Evolutionary conservation across 73 alveolate species (phyloP), one percentile per base, ranked within the genome.

Genomic region (Durusdinium trenchii): DNA sequence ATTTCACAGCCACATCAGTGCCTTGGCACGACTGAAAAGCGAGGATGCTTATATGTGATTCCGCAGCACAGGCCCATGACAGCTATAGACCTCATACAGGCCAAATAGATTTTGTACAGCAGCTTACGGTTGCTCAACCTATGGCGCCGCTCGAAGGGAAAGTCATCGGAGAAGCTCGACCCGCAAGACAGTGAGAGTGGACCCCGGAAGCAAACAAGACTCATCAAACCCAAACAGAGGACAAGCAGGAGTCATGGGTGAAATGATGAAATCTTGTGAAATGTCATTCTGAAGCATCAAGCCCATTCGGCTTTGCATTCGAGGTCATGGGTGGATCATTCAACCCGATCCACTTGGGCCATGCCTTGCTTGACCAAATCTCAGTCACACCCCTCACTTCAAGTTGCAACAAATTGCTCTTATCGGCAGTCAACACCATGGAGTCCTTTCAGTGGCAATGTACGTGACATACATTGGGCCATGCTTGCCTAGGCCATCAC

Each of bases 271-370:
- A n/a, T n/a, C n/a, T n/a, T n/a, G n/a, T n/a, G n/a, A n/a, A n/a
- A n/a, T n/a, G n/a, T n/a, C n/a, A n/a, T n/a, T n/a, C n/a, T n/a
- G n/a, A n/a, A n/a, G n/a, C n/a, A n/a, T n/a, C n/a, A n/a, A n/a
- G n/a, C n/a, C n/a, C n/a, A n/a, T n/a, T n/a, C n/a, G n/a, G n/a
- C n/a, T n/a, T 28, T 3, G 26, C 38, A 38, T 52, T 20, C 35
- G 54, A 91, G 97, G 99, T 93, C 76, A 71, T 93, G 99, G 99
- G 99, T 30, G 99, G 99, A 30, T 93, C 99, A 40, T 93, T 93
- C 93, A 93, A 93, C 69, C 99, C 99, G 6, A 93, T 93, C 50
- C 99, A 93, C 93, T 62, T 93, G 99, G 99, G 99, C n/a, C 99
- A 93, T 38, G 99, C 99, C 38, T 52, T 93, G 99, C 93, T 93